Conservation (phyloP, 2,329 filamentous ascomycete species). For the Aspergillus sp. region DNA sequence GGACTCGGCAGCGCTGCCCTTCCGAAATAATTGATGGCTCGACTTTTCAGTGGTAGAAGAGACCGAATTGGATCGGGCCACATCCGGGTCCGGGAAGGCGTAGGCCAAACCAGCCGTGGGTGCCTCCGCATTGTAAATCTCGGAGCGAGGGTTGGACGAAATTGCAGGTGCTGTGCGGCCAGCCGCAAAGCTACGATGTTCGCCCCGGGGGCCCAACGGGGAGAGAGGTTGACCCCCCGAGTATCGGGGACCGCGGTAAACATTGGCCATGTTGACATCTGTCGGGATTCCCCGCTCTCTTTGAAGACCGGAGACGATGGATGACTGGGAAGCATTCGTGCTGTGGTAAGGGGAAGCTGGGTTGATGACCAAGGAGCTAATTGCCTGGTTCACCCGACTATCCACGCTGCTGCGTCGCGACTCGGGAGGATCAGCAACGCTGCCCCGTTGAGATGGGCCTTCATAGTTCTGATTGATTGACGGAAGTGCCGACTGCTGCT, state of each 20-base stretch:
- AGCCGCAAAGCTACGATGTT: constrained; percentile 39
- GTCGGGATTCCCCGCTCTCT: constrained; percentile 38
- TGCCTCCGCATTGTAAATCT: constrained; percentile 47
- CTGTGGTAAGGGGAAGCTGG: constrained; percentile 44
- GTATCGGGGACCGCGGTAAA: constrained; percentile 38
- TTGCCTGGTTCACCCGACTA: constrained; percentile 46
- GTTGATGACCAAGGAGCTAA: constrained; percentile 44
- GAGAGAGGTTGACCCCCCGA: constrained; percentile 37
- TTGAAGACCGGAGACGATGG: constrained; percentile 40
- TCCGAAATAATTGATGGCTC: constrained; percentile 35
- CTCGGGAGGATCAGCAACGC: constrained; percentile 37
- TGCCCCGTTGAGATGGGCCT: constrained; percentile 40
- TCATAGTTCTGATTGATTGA: constrained; percentile 58
- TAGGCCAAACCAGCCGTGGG: constrained; percentile 48
- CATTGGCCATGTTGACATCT: constrained; percentile 24
- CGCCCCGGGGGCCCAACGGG: constrained; percentile 35
- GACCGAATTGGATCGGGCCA: constrained; percentile 34
- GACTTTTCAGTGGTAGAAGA: constrained; percentile 29
- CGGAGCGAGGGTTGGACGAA: constrained; percentile 44
- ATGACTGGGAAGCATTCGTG: constrained; percentile 42
- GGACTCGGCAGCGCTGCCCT: constrained; percentile 44
- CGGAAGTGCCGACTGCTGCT: constrained; percentile 44
- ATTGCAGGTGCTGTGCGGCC: constrained; percentile 46
- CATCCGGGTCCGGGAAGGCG: constrained; percentile 47
- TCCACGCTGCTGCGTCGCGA: constrained; percentile 47